Base-by-base conservation (phyloP, 2,329 filamentous ascomycete genomes). In the Akanthomyces dipterigenus region DNA sequence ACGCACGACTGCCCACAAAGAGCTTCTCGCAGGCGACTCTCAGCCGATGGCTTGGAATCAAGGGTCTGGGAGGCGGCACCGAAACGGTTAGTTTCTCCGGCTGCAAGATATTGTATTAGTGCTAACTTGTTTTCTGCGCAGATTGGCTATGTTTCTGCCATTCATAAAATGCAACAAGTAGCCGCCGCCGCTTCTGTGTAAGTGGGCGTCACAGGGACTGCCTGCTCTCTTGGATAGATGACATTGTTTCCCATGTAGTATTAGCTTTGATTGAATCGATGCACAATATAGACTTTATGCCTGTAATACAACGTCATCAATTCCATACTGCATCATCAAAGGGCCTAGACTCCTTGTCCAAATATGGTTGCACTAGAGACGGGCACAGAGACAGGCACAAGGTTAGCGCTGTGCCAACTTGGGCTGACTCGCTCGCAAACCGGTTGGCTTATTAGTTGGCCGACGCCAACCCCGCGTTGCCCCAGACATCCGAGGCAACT, bases 1-100 rank as follows among this genome's bases (percentile, higher is more conserved):
- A 75, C 12, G 74, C 75, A 3, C 69, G 62, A 38, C 5, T 75
- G 20, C 72, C 69, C 22, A 62, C 66, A 7, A 69, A 68, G 60
- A 69, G 61, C n/a, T 57, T 71, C 9, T 53, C 66, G 12, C 54
- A 63, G 3, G 62, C 68, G 4, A 68, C 68, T 65, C 45, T 71
- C 1, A 55, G 63, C 7, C 65, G 68, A 45, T 49, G 66, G 46
- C 63, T 73, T 1, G 67, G 67, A 1, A 61, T 61, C 20, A 55
- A 49, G 53, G 59, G 50, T 1, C 22, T 61, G 12, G 43, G 31
- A 7, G 59, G 59, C 26, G 59, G 42, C 24, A 43, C 59, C 14
- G 51, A 61, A 31, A 61, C 59, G 53, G 59, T 61, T 55, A 14
- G 59, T 53, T 34, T 26, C 5, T 43, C 16, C 26, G 8, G 6